Conservation (phyloP, 1,284 basidiomycete species). For the Cronartium ribicola region DNA sequence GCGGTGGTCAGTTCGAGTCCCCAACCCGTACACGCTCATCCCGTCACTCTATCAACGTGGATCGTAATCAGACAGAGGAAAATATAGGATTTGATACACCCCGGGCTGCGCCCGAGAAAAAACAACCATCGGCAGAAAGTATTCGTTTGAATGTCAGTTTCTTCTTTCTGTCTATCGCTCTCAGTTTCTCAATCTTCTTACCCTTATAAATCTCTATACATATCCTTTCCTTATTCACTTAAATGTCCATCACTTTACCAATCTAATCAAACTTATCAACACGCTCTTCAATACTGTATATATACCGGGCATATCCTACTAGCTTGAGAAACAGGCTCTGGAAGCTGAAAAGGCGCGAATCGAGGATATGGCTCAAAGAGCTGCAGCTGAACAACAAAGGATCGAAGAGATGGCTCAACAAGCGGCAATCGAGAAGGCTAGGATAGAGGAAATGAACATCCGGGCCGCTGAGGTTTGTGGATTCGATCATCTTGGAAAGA, state of each 20-base stretch:
- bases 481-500: not conserved
- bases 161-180: conserved; percentile 3
- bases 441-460: conserved; percentile 18
- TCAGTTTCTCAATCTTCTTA: too few species aligned
- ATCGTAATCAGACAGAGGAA: not conserved
- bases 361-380: conserved; percentile 5
- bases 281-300: not conserved
- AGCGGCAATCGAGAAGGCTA: conserved; percentile 7
- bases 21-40: not conserved
- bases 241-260: not conserved
- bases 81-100: not conserved
- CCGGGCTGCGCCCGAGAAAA: not conserved
- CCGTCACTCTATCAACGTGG: not conserved
- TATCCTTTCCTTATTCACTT: too few species aligned
- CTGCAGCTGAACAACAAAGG: conserved; percentile 21
- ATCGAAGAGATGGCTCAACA: conserved; percentile 35
- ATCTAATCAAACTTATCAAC: conserved; percentile 3
- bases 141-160: conserved; percentile 2
- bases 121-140: conserved; percentile 15
- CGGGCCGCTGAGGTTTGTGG: conserved; percentile 9
- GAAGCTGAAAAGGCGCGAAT: conserved; percentile 5
- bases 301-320: not conserved
- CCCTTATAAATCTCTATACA: too few species aligned
- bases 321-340: not conserved
- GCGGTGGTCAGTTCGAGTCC: conserved; percentile 34